Conservation (phyloP, 2,329 filamentous ascomycete species). For the Xylaria sp. region DNA sequence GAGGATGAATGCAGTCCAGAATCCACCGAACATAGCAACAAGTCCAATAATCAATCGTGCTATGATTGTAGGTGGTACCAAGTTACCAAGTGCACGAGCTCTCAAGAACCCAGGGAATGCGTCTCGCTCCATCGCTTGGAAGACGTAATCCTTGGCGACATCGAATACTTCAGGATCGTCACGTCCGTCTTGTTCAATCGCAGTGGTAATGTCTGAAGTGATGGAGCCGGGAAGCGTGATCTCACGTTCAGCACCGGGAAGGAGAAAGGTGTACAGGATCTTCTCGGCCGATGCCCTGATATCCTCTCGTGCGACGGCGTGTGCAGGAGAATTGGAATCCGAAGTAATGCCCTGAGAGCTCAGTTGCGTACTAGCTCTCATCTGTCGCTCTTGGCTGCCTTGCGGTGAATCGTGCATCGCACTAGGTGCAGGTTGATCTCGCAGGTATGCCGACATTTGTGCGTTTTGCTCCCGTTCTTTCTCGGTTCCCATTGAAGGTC, state of each 20-base stretch:
- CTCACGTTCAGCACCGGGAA: constrained; percentile 95
- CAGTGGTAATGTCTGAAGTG: constrained; percentile 82
- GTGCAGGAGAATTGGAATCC: constrained; percentile 84
- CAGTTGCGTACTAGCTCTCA: constrained; percentile 65
- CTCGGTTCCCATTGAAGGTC: constrained; percentile 71
- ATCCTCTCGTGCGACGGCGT: constrained; percentile 87
- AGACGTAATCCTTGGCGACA: constrained; percentile 97
- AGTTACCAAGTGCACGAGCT: constrained; percentile 93
- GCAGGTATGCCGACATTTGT: constrained; percentile 89
- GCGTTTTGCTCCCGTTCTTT: constrained; percentile 85
- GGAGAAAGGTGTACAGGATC: constrained; percentile 96
- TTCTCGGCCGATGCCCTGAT: constrained; percentile 95
- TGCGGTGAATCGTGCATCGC: constrained; percentile 64
- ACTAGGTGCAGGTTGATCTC: constrained; percentile 69
- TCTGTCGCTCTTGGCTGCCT: constrained; percentile 59
- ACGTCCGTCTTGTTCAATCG: constrained; percentile 89
- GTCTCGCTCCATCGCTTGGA: constrained; percentile 99
- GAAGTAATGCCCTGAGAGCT: constrained; percentile 72
- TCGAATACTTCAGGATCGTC: constrained; percentile 99
- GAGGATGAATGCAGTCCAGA: constrained; percentile 93
- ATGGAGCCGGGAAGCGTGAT: constrained; percentile 92
- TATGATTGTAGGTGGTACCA: constrained; percentile 91
- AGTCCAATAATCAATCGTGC: constrained; percentile 87
- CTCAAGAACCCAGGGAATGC: constrained; percentile 97
- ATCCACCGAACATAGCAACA: constrained; percentile 86